Evolutionary conservation across 2,329 filamentous ascomycete genomes (phyloP).

Genomic region (Claviceps pusilla): DNA sequence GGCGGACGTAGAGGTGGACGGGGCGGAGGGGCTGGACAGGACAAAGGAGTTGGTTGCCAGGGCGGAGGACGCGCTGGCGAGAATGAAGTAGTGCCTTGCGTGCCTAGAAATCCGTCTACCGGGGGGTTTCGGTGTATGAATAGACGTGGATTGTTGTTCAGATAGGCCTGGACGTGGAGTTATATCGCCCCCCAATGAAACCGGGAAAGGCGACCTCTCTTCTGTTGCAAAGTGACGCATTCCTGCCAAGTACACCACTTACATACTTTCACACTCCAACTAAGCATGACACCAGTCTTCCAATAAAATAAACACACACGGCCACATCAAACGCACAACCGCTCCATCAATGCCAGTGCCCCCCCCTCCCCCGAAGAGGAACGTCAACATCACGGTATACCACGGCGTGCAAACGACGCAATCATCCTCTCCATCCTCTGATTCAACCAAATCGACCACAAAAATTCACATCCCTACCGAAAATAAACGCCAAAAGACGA

Average conservation of each 20-base stretch:
- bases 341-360: too few relatives aligned
- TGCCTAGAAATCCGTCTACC: background rate
- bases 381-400: too few relatives aligned
- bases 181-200: background rate
- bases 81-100: slow-evolving; percentile 25
- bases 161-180: background rate
- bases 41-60: slow-evolving; percentile 31
- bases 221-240: too few relatives aligned
- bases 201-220: background rate
- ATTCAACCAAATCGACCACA: too few relatives aligned
- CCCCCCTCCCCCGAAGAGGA: too few relatives aligned
- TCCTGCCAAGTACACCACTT: background rate
- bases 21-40: slow-evolving; percentile 19
- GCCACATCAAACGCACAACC: too few relatives aligned
- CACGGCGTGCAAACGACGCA: too few relatives aligned
- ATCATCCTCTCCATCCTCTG: too few relatives aligned
- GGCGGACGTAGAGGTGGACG: slow-evolving; percentile 8
- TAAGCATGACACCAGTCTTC: too few relatives aligned
- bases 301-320: too few relatives aligned
- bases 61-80: slow-evolving; percentile 33
- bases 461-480: too few relatives aligned
- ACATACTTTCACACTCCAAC: too few relatives aligned
- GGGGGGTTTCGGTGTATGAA: background rate
- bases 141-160: background rate
- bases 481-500: background rate